A percentile compares a stretch with the other conserved stretches of the same genome.
Conservation (phyloP, 441 rosid genomes). For the Eruca vesicaria region DNA sequence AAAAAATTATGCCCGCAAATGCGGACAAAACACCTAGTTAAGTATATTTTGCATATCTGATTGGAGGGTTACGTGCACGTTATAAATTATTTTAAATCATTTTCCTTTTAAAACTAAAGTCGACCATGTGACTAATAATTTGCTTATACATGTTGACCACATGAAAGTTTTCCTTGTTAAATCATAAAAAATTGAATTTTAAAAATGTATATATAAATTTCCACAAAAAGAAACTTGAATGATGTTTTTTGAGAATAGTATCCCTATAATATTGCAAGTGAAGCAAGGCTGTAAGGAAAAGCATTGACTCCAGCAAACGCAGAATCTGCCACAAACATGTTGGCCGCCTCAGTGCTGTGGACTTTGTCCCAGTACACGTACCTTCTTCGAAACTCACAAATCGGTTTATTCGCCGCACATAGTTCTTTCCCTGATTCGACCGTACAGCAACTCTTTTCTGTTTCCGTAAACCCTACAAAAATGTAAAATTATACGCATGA, state of each 20-base stretch:
- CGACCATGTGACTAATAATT: too few species aligned
- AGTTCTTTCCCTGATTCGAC: constrained; percentile 27
- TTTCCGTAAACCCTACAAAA: constrained; percentile 44
- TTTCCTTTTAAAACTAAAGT: too few species aligned
- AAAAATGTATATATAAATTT: too few species aligned
- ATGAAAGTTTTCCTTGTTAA: too few species aligned
- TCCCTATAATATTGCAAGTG: constrained; percentile 12
- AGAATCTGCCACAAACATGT: constrained; percentile 29
- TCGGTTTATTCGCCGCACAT: constrained; percentile 30
- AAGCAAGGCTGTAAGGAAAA: constrained; percentile 32
- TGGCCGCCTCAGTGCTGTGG: constrained; percentile 53
- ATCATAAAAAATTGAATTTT: too few species aligned
- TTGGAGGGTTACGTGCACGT: too few species aligned
- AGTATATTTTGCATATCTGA: too few species aligned
- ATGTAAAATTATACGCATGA: background rate
- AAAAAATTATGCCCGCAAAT: too few species aligned
- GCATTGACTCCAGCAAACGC: constrained; percentile 24
- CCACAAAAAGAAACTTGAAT: background rate
- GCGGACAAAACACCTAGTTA: too few species aligned
- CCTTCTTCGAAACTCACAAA: constrained; percentile 36
- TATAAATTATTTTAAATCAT: too few species aligned
- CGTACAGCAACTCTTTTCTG: constrained; percentile 42
- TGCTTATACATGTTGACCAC: too few species aligned
- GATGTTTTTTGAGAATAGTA: background rate
- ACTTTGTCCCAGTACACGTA: constrained; percentile 54